These are phyloP conservation scores for Babesia ovata DNA, from an alignment of 169 alveolate species.

Conservation along the genomic window DNA sequence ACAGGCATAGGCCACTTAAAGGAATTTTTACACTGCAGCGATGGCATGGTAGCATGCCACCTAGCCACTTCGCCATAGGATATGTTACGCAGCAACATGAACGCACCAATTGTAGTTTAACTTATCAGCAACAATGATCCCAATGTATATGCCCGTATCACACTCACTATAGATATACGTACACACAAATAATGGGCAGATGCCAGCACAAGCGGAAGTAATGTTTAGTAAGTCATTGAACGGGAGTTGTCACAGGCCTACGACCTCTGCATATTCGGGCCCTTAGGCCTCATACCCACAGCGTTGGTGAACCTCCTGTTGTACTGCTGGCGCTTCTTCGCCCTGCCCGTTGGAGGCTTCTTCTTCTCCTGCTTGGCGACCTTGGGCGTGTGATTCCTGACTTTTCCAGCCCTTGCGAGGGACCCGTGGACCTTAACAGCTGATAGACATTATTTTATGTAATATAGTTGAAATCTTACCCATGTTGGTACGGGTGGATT, in stretches of 20 bases:
- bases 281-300: conserved; percentile 80
- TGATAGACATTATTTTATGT: background rate
- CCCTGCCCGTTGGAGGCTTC: conserved; percentile 96
- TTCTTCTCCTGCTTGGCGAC: conserved; percentile 94
- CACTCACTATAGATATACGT: no score
- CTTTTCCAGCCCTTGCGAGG: conserved; percentile 99
- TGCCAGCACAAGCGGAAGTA: background rate
- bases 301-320: conserved; percentile 92
- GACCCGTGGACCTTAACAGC: conserved; percentile 94
- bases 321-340: conserved; percentile 96
- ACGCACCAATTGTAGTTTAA: no score
- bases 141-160: no score
- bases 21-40: no score
- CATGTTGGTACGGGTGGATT: conserved; percentile 25
- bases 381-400: conserved; percentile 97
- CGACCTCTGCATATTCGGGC: conserved; percentile 79
- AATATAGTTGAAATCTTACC: conserved; percentile 13
- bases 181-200: no score
- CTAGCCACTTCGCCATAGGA: no score
- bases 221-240: conserved; percentile 6
- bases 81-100: no score
- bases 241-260: background rate
- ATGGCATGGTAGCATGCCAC: no score
- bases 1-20: no score
- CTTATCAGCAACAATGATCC: no score